A percentile compares a stretch with the other conserved stretches of the same genome.
phyloP scores from a whole-genome alignment of 2,329 filamentous ascomycete genomes.

The Penicillium sp. region DNA sequence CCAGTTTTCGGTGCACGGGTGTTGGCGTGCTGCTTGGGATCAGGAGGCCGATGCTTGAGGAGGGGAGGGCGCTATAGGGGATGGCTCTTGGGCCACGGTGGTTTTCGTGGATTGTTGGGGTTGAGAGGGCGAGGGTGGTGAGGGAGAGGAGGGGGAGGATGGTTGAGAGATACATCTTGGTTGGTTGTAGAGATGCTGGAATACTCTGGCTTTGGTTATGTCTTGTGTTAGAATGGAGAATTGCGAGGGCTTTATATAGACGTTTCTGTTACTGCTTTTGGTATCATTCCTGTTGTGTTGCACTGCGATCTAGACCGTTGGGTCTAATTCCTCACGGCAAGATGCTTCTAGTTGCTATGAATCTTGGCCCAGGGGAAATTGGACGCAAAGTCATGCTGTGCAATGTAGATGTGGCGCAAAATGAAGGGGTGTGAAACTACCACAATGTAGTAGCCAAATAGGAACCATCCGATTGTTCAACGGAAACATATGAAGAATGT shows the following conservation, averaged over 20 bases:
- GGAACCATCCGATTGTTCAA: background rate
- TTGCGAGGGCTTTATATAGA: background rate
- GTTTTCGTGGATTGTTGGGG: background rate
- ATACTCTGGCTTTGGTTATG: background rate
- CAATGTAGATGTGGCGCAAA: background rate
- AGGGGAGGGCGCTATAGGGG: conserved; percentile 3
- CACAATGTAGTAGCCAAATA: background rate
- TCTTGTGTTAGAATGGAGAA: background rate
- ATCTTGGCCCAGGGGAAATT: background rate
- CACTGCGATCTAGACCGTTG: background rate
- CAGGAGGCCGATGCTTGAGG: background rate
- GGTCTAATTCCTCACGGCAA: background rate
- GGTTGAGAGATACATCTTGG: conserved; percentile 7
- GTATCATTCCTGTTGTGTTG: background rate
- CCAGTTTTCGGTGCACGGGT: conserved; percentile 11
- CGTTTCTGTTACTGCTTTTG: background rate
- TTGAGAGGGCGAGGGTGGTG: conserved; percentile 6
- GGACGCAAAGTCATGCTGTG: background rate
- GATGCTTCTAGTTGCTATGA: background rate
- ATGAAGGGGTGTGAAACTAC: conserved; percentile 3
- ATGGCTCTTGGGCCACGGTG: background rate
- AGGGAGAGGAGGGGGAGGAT: conserved; percentile 7
- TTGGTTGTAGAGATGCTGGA: background rate
- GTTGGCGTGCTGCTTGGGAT: background rate
- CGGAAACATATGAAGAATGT: conserved; percentile 5